Percentiles rank a stretch among this genome's conserved stretches.
These are phyloP conservation scores for Chlorella sp. DNA, from an alignment of 139 green algal species.

Conservation along the genomic window DNA sequence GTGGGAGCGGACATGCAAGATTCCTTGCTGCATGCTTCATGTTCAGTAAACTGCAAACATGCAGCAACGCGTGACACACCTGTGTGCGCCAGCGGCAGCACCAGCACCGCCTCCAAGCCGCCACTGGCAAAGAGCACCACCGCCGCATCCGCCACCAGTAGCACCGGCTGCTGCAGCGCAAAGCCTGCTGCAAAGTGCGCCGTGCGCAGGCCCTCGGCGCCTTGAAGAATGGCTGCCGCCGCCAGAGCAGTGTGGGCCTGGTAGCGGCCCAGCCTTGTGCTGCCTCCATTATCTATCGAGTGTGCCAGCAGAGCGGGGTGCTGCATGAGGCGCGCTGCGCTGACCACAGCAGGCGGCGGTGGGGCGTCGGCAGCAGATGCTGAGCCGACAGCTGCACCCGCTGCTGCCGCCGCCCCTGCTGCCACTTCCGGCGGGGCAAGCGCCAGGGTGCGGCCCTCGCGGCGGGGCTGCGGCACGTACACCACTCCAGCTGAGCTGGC, in stretches of 20 bases:
- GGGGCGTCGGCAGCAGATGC: not conserved
- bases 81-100: constrained; percentile 11
- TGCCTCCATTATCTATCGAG: not conserved
- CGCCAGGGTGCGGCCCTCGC: not conserved
- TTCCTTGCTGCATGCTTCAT: too few species aligned
- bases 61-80: not conserved
- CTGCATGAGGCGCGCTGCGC: constrained; percentile 3
- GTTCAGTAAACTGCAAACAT: too few species aligned
- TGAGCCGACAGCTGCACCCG: not conserved
- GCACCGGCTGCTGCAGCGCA: not conserved
- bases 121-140: constrained; percentile 18
- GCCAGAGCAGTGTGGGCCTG: not conserved
- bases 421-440: not conserved
- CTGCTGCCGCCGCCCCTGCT: not conserved
- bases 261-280: not conserved
- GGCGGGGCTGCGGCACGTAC: not conserved
- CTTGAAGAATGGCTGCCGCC: constrained; percentile 18
- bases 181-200: not conserved
- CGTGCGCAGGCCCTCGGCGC: constrained; percentile 8
- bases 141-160: not conserved
- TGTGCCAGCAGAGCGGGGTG: constrained; percentile 4
- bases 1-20: too few species aligned
- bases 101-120: constrained; percentile 20
- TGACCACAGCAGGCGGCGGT: not conserved
- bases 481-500: constrained; percentile 45